Base-by-base conservation (phyloP, 345 rosid genomes). In the Gossypium turneri region DNA sequence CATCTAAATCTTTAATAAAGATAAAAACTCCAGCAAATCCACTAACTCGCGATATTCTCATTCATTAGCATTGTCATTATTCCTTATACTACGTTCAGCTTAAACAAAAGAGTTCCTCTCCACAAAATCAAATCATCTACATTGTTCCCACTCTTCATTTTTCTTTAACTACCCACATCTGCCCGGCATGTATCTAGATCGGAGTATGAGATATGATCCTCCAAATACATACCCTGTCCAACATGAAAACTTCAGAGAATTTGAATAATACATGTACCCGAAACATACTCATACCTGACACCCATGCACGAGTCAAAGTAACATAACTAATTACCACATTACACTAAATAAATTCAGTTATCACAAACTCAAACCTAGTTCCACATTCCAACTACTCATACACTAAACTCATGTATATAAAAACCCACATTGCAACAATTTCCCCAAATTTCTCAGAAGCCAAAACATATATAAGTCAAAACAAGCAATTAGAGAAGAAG, bases 351-450 rank as follows among this genome's bases (percentile, higher is more conserved):
- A 38, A 67, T 67, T 45, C 16, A 45, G 55, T 2, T 27, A 63
- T 63, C 17, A 38, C 24, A 63, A 3, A 38, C n/a, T 63, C 68
- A 17, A 38, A 63, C 7, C 47, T 63, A 34, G 3, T 34, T 63
- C 34, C 12, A 1, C 24, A 41, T 41, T 41, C 25, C 51, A 64
- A 64, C 41, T 34, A 34, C 41, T 34, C 41, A 34, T 34, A 34
- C 73, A 69, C 27, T 50, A 47, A 16, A 27, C 24, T 9, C 24
- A 52, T 51, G 45, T 7, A 45, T 51, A 69, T 3, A 16, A 10
- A 20, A 52, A 51, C 9, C 25, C 25, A 52, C 73, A 69, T 69
- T 27, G 73, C 60, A 69, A 69, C 22, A 50, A 69, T 48, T 27
- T 13, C 55, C 41, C 10, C 5, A 29, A 51, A 22, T 69, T 51